These are phyloP conservation scores for Tricholoma saponaceum DNA, from an alignment of 768 basidiomycete species.

Conservation along the genomic window DNA sequence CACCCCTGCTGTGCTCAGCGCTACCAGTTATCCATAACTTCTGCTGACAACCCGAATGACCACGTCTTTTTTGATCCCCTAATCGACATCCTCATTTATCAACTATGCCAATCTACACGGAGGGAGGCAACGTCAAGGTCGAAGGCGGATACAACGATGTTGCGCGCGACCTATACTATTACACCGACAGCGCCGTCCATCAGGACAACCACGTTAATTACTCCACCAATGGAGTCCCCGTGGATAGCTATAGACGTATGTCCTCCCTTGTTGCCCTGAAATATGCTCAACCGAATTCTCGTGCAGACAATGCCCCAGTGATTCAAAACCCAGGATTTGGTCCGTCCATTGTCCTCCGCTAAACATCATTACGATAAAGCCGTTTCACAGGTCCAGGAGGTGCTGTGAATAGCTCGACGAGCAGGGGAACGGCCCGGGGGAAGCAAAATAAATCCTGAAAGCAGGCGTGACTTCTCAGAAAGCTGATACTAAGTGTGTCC, in stretches of 20 bases:
- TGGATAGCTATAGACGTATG: not conserved
- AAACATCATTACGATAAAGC: not conserved
- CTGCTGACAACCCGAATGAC: not conserved
- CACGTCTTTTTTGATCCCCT: not conserved
- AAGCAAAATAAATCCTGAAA: not conserved
- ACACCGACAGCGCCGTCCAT: not conserved
- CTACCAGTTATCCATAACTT: not conserved
- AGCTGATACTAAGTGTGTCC: no score
- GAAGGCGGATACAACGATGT: not conserved
- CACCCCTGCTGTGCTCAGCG: not conserved
- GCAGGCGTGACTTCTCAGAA: no score
- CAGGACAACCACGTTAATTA: not conserved
- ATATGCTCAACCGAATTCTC: not conserved
- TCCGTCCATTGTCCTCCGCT: not conserved
- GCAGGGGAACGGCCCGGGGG: no score
- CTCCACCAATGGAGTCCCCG: not conserved
- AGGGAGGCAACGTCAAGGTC: not conserved
- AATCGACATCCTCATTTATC: not conserved
- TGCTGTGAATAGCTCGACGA: not conserved
- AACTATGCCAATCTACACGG: not conserved
- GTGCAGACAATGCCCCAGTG: not conserved
- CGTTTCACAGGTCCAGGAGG: not conserved
- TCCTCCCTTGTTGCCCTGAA: not conserved
- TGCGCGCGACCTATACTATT: not conserved
- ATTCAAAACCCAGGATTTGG: not conserved